These are phyloP conservation scores for Citrus inodora DNA, from an alignment of 345 rosid species.

Conservation along the genomic window DNA sequence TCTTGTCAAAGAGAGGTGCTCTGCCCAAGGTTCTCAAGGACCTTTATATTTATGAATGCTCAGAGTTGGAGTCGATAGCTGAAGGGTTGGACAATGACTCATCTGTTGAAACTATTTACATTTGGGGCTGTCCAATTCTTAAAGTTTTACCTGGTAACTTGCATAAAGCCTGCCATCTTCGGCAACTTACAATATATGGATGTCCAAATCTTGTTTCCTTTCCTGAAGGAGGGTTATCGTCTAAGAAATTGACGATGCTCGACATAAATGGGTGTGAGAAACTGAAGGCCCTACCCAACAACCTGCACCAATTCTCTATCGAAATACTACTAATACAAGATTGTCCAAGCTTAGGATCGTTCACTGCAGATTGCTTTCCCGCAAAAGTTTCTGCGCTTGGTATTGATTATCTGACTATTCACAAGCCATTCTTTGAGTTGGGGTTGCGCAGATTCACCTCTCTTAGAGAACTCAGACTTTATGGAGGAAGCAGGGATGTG, in stretches of 20 bases:
- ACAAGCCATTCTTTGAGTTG: not conserved
- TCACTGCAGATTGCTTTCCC: slow-evolving; percentile 21
- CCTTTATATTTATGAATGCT: slow-evolving; percentile 7
- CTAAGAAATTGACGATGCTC: not conserved
- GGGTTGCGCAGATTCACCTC: not conserved
- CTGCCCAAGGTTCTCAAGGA: slow-evolving; percentile 11
- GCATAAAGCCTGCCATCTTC: slow-evolving; percentile 12
- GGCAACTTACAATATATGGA: not conserved
- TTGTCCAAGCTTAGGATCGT: slow-evolving; percentile 13
- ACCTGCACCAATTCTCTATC: slow-evolving; percentile 13
- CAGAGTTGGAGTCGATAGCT: slow-evolving; percentile 8
- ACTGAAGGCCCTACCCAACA: slow-evolving; percentile 4
- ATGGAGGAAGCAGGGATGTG: not conserved
- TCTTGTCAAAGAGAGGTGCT: slow-evolving; percentile 10
- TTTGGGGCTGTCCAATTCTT: slow-evolving; percentile 3
- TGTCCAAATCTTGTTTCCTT: not conserved
- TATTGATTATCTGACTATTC: not conserved
- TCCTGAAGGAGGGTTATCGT: not conserved
- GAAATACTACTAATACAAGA: slow-evolving; percentile 6
- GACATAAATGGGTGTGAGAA: slow-evolving; percentile 1
- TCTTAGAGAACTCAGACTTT: not conserved
- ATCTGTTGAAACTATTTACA: not conserved
- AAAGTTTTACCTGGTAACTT: slow-evolving; percentile 4
- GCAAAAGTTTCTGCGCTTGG: slow-evolving; percentile 11
- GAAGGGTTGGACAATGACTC: not conserved